phyloP scores from a whole-genome alignment of 176 grass and related monocot species.

The Musa beccarii region DNA sequence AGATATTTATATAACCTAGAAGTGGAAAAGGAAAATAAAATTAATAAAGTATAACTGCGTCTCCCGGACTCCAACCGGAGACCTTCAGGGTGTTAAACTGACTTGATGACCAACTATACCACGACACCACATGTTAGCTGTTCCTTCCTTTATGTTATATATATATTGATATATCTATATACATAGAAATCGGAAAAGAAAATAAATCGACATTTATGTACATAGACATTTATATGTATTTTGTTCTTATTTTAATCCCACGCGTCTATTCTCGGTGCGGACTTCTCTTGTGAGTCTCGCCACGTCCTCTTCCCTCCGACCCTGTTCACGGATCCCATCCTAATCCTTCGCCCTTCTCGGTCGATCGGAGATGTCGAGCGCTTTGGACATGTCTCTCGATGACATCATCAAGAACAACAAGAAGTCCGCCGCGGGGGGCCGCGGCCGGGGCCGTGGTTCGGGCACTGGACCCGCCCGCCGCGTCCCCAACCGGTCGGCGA shows the following conservation, averaged over 20 bases:
- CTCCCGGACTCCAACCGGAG: slow-evolving; percentile 57
- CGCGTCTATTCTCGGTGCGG: too few species aligned
- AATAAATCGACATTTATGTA: too few species aligned
- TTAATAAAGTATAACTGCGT: too few species aligned
- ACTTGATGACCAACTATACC: slow-evolving; percentile 99
- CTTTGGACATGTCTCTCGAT: slow-evolving; percentile 87
- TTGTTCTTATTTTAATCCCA: background rate
- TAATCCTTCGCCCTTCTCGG: background rate
- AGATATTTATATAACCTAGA: too few species aligned
- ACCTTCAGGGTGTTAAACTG: slow-evolving; percentile 99
- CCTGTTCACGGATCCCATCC: slow-evolving; percentile 27
- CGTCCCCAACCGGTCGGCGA: slow-evolving; percentile 57
- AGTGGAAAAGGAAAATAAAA: too few species aligned
- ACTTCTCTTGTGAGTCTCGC: too few species aligned
- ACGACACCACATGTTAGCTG: slow-evolving; percentile 34
- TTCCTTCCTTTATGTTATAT: too few species aligned
- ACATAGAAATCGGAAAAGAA: too few species aligned
- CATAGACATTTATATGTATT: too few species aligned
- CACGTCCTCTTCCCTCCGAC: background rate
- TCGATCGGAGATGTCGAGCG: slow-evolving; percentile 49
- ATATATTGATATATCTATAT: too few species aligned
- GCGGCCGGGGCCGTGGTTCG: slow-evolving; percentile 29
- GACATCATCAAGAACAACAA: slow-evolving; percentile 99
- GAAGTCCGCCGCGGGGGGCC: slow-evolving; percentile 45
- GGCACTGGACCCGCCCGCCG: slow-evolving; percentile 49